Conservation (phyloP, 176 grass and related monocot genomes). For the Bolboschoenus planiculmis region DNA sequence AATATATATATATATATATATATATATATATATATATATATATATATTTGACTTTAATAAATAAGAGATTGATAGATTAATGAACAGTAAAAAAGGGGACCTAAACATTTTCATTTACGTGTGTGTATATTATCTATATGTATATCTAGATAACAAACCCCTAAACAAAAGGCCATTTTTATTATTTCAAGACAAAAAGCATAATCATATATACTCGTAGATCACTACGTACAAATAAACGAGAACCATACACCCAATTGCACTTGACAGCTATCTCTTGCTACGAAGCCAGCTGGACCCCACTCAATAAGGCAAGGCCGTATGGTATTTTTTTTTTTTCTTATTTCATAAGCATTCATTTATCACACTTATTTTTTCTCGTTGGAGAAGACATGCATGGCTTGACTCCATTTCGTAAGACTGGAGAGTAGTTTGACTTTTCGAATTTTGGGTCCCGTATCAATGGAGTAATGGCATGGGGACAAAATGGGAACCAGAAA, state of each 20-base stretch:
- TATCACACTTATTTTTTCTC: not conserved
- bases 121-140: too few relatives aligned
- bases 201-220: not conserved
- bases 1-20: too few relatives aligned
- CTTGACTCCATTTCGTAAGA: not conserved
- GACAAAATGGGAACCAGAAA: not conserved
- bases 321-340: not conserved
- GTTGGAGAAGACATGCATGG: not conserved
- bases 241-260: not conserved
- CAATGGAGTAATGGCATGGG: not conserved
- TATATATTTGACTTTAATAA: too few relatives aligned
- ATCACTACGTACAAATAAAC: not conserved
- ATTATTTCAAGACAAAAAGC: not conserved
- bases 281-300: not conserved
- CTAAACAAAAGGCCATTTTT: not conserved
- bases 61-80: too few relatives aligned
- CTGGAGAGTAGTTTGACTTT: constrained; percentile 7
- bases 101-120: too few relatives aligned
- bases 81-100: too few relatives aligned
- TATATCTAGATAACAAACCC: not conserved
- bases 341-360: not conserved
- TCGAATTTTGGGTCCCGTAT: not conserved
- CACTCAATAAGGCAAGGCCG: not conserved
- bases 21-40: too few relatives aligned
- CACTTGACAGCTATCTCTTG: not conserved